Conservation (phyloP, 352 stramenopile species). For the Pythium apleroticum region DNA sequence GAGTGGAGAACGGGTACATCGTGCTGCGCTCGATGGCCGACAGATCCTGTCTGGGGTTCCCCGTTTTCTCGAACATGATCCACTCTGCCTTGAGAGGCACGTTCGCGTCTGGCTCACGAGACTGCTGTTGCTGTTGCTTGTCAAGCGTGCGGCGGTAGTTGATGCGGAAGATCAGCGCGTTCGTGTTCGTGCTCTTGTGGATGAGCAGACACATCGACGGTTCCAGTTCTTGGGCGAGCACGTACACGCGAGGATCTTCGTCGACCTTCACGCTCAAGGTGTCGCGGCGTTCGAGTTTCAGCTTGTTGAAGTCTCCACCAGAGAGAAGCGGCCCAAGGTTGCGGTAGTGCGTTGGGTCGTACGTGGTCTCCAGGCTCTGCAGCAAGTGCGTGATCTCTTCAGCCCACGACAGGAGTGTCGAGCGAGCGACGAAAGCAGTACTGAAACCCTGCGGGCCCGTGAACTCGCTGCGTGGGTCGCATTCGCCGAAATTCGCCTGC, state of each 20-base stretch:
- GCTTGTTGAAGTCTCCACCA: constrained; percentile 36
- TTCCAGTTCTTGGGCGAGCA: constrained; percentile 46
- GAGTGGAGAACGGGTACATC: constrained; percentile 49
- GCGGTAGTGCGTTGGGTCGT: constrained; percentile 58
- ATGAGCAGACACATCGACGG: constrained; percentile 51
- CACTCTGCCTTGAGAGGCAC: constrained; percentile 52
- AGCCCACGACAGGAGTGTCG: constrained; percentile 45
- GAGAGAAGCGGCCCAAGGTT: constrained; percentile 49
- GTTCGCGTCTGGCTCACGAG: constrained; percentile 35
- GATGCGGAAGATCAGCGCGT: constrained; percentile 51
- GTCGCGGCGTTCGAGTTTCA: constrained; percentile 42
- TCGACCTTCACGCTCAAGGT: constrained; percentile 23
- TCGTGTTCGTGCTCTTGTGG: constrained; percentile 63
- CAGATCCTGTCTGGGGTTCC: constrained; percentile 53
- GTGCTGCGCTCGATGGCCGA: constrained; percentile 53
- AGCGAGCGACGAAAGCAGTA: constrained; percentile 35
- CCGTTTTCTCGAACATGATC: constrained; percentile 68
- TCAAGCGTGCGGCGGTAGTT: constrained; percentile 31
- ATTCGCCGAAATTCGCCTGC: constrained; percentile 73
- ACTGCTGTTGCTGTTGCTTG: constrained; percentile 20
- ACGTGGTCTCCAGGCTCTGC: constrained; percentile 38
- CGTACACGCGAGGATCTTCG: constrained; percentile 49
- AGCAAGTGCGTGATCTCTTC: constrained; percentile 57
- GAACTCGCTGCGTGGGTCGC: constrained; percentile 52
- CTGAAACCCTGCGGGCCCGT: constrained; percentile 40